phyloP scores from a whole-genome alignment of 2,329 filamentous ascomycete genomes.

The Cladophialophora yegresii region DNA sequence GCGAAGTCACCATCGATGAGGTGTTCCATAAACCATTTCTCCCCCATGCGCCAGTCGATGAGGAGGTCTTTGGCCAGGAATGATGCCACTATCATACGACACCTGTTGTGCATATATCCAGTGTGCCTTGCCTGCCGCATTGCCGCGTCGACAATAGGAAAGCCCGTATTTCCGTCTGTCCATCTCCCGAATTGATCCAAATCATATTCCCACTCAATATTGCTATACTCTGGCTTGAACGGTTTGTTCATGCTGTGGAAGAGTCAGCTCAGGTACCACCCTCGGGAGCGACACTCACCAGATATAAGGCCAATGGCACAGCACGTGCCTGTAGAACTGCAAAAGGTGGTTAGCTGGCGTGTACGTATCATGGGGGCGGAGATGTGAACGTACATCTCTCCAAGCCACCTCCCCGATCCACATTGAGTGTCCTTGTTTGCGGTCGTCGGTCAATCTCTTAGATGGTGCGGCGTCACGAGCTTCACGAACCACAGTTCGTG shows the following conservation, averaged over 20 bases:
- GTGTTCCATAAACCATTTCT: conserved; percentile 79
- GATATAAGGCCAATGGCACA: conserved; percentile 78
- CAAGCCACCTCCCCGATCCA: conserved; percentile 86
- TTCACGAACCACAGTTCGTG: conserved; percentile 65
- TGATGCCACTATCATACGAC: conserved; percentile 77
- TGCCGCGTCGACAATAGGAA: conserved; percentile 80
- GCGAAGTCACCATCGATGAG: conserved; percentile 79
- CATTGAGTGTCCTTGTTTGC: conserved; percentile 53
- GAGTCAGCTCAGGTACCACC: not conserved
- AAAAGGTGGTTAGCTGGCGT: not conserved
- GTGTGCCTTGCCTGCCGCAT: conserved; percentile 73
- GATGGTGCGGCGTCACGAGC: conserved; percentile 65
- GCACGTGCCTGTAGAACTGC: conserved; percentile 77
- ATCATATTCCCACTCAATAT: conserved; percentile 81
- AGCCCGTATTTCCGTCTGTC: conserved; percentile 73
- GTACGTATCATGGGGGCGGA: not conserved
- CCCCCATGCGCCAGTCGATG: conserved; percentile 80
- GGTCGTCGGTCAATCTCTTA: conserved; percentile 45
- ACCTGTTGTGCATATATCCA: conserved; percentile 75
- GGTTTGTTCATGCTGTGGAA: conserved; percentile 66
- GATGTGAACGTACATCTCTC: conserved; percentile 58
- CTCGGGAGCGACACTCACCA: conserved; percentile 39
- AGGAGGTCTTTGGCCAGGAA: conserved; percentile 80
- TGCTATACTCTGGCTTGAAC: conserved; percentile 80
- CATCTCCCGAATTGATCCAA: conserved; percentile 69